These are phyloP conservation scores for Agastache rugosa DNA, from an alignment of 257 asterid species.

Conservation along the genomic window DNA sequence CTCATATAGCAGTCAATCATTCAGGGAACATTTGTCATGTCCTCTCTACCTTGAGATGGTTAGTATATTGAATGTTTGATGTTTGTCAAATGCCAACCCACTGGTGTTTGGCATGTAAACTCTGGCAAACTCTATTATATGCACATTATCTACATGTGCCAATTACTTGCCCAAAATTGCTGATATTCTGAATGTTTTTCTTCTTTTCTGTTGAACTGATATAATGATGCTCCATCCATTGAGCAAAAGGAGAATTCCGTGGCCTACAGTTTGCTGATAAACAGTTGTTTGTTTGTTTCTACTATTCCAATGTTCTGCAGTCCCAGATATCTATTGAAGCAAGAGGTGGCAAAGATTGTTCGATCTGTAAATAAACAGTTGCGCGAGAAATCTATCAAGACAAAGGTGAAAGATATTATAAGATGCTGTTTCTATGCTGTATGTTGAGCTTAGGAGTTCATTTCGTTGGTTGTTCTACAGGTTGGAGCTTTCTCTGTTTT, in stretches of 20 bases:
- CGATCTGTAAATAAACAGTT: constrained; percentile 93
- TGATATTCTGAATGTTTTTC: not conserved
- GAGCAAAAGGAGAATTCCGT: constrained; percentile 28
- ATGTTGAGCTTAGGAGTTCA: constrained; percentile 23
- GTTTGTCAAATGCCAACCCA: not conserved
- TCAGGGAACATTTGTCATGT: constrained; percentile 6
- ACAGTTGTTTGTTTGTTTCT: constrained; percentile 8
- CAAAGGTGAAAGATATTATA: constrained; percentile 63
- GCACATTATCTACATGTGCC: not conserved
- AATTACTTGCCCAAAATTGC: not conserved
- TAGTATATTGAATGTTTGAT: constrained; percentile 3
- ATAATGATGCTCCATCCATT: constrained; percentile 2
- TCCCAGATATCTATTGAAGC: constrained; percentile 92
- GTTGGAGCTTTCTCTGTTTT: constrained; percentile 97
- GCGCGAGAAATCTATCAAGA: constrained; percentile 92
- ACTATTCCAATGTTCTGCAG: constrained; percentile 52
- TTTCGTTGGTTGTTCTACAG: constrained; percentile 48
- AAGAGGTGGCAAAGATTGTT: constrained; percentile 95
- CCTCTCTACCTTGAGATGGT: constrained; percentile 15
- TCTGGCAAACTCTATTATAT: not conserved
- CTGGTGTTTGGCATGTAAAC: constrained; percentile 12
- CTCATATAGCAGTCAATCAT: constrained; percentile 12
- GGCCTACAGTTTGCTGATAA: constrained; percentile 2
- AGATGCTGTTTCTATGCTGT: constrained; percentile 27
- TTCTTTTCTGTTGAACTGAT: constrained; percentile 24